Evolutionary conservation across 805 yeast genomes (phyloP), one percentile per base, ranked within the genome.

Genomic region (Groenewaldozyma salmanticensis): DNA sequence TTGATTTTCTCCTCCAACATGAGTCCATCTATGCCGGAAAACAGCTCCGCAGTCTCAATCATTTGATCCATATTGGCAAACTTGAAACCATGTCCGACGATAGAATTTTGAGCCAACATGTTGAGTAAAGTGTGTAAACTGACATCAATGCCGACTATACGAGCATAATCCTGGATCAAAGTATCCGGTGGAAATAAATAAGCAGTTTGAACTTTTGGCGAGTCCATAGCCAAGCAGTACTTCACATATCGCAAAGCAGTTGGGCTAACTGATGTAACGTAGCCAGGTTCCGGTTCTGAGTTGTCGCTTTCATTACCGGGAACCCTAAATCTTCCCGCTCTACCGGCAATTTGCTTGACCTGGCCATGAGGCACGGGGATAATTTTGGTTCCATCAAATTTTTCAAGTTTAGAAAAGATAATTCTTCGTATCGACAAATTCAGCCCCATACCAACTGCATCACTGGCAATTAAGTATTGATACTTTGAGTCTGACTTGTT

Each of bases 381-480:
- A 44, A 67, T 61, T 13, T 58, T 61, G 11, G 52, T 55, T 4
- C 96, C 96, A 55, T 86, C 75, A 51, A 72, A 88, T 59, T 92
- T 92, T 37, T 58, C 57, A 21, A 73, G 64, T 0, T 79, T 70
- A 15, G 81, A 74, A 55, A 92, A 88, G 1, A 92, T 71, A 4
- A 92, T 73, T 45, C 97, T 66, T 44, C 78, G 75, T 49, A 92
- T 88, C 20, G 83, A 79, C 53, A 92, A 66, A 55, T 92, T 92
- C 40, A 92, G 68, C 0, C 98, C 98, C 96, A 92, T 90, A 2
- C 98, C 98, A 47, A 92, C 78, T 0, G 98, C 98, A 64, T 92
- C 97, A 2, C 95, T 83, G 1, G 98, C 97, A 4, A 92, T 83
- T 31, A 92, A 66, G n/a, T 83, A 71, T 52, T 88, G 92, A 47